Evolutionary conservation across 2,329 filamentous ascomycete species (phyloP), one percentile per base, ranked within the genome.

Genomic region (Apiospora saccharicola): DNA sequence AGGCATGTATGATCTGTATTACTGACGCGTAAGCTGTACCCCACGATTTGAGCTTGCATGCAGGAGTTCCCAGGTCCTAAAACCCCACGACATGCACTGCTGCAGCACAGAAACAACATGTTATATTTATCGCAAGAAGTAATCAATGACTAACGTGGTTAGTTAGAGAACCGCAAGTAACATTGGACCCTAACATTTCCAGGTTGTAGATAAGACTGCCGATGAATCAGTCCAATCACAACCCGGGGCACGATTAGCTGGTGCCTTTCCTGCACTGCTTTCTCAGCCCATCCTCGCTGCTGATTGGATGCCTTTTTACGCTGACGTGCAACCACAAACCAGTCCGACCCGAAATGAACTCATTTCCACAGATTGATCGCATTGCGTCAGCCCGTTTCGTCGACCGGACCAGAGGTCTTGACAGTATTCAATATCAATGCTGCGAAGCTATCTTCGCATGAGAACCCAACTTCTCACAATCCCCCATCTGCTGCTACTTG

Each of bases 301-400:
- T 57, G 24, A 57, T 57, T 30, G 51, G 51, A 16, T 7, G 51
- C 3, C 5, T 19, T 8, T 34, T 26, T 19, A 14, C 26, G 26
- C 51, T 19, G 26, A 26, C 16, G 51, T 16, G 19, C 26, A 19
- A 34, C 53, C 22, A 61, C 7, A 30, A 37, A 19, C 30, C 53
- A 22, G 37, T 19, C 30, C 53, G 30, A 61, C n/a, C 30, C 53
- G 30, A 61, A n/a, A 61, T 61, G 53, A 61, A 61, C 30, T 61
- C 53, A 61, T 61, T 61, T 61, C 53, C 53, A 13, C 53, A n/a
- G 8, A 37, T 61, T 61, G 53, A 37, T 16, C 30, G 16, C 30
- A 61, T 61, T 61, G 53, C 53, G 53, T 61, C 30, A 61, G 19
- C 30, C 16, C 16, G 30, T 61, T 14, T 8, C 30, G 30, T 61